Percentiles rank a stretch among this genome's conserved stretches.
Evolutionary conservation across 768 basidiomycete species (phyloP).

Genomic region (Candolleomyces aberdarensis): DNA sequence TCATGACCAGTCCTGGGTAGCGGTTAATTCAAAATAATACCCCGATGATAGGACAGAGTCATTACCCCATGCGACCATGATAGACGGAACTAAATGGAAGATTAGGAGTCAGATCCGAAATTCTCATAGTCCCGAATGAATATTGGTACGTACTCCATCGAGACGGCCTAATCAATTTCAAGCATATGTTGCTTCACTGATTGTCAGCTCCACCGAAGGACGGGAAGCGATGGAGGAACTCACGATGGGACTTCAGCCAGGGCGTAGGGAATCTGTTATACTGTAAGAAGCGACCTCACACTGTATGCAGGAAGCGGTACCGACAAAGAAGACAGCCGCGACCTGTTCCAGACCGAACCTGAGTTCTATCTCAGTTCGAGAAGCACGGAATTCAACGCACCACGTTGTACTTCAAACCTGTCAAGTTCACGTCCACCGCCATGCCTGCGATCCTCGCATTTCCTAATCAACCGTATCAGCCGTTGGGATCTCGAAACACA

Average conservation of each 20-base stretch:
- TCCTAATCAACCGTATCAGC: constrained; percentile 12
- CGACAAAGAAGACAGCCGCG: constrained; percentile 33
- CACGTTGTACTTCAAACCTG: constrained; percentile 33
- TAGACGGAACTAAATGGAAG: constrained; percentile 23
- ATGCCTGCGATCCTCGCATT: constrained; percentile 34
- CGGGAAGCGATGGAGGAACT: background rate
- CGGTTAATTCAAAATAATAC: background rate
- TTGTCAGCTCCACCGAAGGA: background rate
- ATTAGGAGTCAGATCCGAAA: background rate
- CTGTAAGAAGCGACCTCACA: background rate
- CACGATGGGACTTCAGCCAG: constrained; percentile 34
- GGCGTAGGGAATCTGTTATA: constrained; percentile 27
- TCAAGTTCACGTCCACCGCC: constrained; percentile 24
- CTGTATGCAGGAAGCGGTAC: background rate
- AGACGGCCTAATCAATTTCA: constrained; percentile 29
- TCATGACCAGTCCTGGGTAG: constrained; percentile 19
- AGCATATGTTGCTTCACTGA: constrained; percentile 25
- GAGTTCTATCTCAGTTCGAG: background rate
- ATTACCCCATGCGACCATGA: constrained; percentile 31
- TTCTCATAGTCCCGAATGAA: background rate
- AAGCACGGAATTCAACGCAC: constrained; percentile 16
- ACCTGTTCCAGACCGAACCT: constrained; percentile 15
- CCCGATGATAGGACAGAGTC: background rate
- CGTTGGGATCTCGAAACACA: background rate
- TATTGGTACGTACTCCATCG: constrained; percentile 25